A percentile compares a stretch with the other conserved stretches of the same genome.
These are phyloP conservation scores for Microbotryum scabiosae DNA, from an alignment of 1,284 basidiomycete species.

Conservation along the genomic window DNA sequence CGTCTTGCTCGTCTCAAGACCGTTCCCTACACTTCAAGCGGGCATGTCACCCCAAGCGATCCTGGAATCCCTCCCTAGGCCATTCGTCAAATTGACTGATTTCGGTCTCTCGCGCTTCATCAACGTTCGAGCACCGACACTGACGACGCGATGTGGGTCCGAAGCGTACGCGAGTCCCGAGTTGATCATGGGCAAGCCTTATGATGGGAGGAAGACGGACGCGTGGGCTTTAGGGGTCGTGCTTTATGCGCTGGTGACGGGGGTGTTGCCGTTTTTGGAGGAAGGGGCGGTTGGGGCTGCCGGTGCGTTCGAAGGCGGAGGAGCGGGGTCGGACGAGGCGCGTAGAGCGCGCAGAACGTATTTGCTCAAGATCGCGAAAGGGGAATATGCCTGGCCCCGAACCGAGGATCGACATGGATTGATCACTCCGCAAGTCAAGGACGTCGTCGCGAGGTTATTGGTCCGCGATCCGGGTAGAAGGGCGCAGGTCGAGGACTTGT, in stretches of 20 bases:
- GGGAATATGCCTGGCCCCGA: conserved; percentile 62
- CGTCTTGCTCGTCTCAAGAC: conserved; percentile 50
- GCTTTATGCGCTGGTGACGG: conserved; percentile 62
- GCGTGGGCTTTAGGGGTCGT: conserved; percentile 84
- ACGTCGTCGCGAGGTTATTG: conserved; percentile 55
- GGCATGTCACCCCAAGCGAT: conserved; percentile 37
- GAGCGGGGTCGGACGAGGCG: conserved; percentile 1
- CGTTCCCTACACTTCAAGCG: conserved; percentile 37
- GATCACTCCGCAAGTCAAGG: conserved; percentile 46
- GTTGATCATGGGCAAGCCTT: conserved; percentile 64
- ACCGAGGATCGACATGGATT: conserved; percentile 38
- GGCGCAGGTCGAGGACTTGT: conserved; percentile 53
- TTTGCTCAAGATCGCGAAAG: conserved; percentile 67
- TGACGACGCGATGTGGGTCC: conserved; percentile 80
- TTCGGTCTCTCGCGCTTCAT: conserved; percentile 85
- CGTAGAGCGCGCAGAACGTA: conserved; percentile 34
- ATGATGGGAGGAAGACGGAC: conserved; percentile 81
- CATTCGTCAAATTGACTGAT: conserved; percentile 78
- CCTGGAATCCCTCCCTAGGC: conserved; percentile 45
- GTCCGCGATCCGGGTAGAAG: conserved; percentile 60
- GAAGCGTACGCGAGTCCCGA: conserved; percentile 90
- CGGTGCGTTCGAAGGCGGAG: neutral
- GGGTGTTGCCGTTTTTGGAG: conserved; percentile 55
- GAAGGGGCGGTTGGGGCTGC: conserved; percentile 17
- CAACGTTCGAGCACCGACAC: conserved; percentile 56